Percentiles rank a stretch among this genome's conserved stretches.
Conservation (phyloP, 345 rosid species). For the Citrus reticulata region DNA sequence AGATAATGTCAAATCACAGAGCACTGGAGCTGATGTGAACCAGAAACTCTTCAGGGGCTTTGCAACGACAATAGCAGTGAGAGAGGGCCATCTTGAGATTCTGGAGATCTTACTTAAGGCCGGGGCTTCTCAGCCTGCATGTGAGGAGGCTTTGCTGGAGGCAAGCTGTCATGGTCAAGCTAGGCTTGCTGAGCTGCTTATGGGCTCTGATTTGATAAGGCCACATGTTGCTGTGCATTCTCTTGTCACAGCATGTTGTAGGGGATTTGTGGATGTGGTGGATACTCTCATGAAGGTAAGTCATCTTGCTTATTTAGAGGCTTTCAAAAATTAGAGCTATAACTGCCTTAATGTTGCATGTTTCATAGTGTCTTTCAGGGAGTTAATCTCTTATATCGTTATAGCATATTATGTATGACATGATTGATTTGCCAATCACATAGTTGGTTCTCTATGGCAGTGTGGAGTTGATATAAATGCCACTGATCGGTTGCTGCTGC, state of each 20-base stretch:
- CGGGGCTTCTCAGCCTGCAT: constrained; percentile 87
- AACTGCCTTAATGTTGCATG: neutral
- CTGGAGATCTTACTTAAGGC: constrained; percentile 85
- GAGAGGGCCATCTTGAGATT: constrained; percentile 83
- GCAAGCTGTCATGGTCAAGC: constrained; percentile 82
- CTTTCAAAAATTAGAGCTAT: neutral
- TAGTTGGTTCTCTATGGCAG: constrained; percentile 35
- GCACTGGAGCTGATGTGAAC: constrained; percentile 88
- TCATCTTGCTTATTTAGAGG: neutral
- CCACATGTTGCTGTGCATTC: constrained; percentile 88
- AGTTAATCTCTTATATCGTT: neutral
- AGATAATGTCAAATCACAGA: constrained; percentile 42
- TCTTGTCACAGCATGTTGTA: constrained; percentile 78
- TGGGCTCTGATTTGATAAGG: constrained; percentile 83
- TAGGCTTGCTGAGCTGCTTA: constrained; percentile 61
- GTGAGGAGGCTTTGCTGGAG: constrained; percentile 90
- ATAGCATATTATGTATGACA: neutral
- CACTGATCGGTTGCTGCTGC: constrained; percentile 59
- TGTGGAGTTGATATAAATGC: constrained; percentile 77
- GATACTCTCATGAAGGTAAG: constrained; percentile 66
- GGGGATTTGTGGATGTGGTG: constrained; percentile 76
- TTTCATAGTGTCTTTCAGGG: neutral
- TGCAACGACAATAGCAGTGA: constrained; percentile 87
- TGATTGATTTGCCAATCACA: neutral
- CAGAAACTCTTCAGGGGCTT: constrained; percentile 90